Conservation (phyloP, 306 rosid species). For the Lathyrus sativus region DNA sequence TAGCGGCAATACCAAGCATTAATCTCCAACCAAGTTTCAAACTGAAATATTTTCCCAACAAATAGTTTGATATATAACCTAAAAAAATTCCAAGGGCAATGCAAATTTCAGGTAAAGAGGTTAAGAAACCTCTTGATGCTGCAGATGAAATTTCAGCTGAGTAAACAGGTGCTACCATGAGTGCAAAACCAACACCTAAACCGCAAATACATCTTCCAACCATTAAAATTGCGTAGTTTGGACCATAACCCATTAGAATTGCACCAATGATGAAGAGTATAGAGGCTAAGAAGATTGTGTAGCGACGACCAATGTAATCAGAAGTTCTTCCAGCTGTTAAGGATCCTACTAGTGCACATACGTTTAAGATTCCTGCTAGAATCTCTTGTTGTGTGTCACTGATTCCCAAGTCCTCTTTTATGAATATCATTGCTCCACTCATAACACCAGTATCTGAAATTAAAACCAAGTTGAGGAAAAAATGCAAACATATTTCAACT, state of each 20-base stretch:
- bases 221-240: slow-evolving; percentile 62
- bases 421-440: slow-evolving; percentile 93
- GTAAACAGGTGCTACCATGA: slow-evolving; percentile 83
- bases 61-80: slow-evolving; percentile 71
- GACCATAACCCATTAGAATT: slow-evolving; percentile 78
- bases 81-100: slow-evolving; percentile 72
- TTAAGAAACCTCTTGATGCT: slow-evolving; percentile 54
- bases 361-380: slow-evolving; percentile 75
- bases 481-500: too few species aligned
- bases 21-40: slow-evolving; percentile 77
- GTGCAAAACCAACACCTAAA: slow-evolving; percentile 81
- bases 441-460: slow-evolving; percentile 81
- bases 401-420: slow-evolving; percentile 75
- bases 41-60: slow-evolving; percentile 47
- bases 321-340: slow-evolving; percentile 70
- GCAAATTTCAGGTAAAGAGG: slow-evolving; percentile 74
- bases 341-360: slow-evolving; percentile 72
- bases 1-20: slow-evolving; percentile 77
- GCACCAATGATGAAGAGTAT: slow-evolving; percentile 66
- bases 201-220: slow-evolving; percentile 74
- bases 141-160: slow-evolving; percentile 86
- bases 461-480: too few species aligned
- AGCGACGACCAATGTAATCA: slow-evolving; percentile 81
- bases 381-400: slow-evolving; percentile 66
- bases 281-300: slow-evolving; percentile 62